Evolutionary conservation across 2,329 filamentous ascomycete genomes (phyloP).

Genomic region (Aspergillus transmontanensis): DNA sequence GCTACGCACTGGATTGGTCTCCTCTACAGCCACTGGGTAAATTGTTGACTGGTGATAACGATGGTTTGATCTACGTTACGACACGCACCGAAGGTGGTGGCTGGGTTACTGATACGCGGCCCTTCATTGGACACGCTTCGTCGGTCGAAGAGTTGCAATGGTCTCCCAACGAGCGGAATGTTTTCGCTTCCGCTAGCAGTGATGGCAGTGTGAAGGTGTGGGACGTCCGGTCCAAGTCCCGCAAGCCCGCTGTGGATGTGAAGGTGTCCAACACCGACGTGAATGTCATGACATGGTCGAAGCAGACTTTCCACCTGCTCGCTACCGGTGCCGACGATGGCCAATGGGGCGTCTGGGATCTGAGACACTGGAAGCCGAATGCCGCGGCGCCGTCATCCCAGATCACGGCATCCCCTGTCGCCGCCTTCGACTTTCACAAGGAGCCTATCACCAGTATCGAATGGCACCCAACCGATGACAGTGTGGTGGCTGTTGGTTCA

Average conservation of each 20-base stretch:
- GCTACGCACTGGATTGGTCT: conserved; percentile 97
- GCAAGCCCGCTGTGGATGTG: conserved; percentile 83
- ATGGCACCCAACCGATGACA: conserved; percentile 97
- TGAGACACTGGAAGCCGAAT: conserved; percentile 86
- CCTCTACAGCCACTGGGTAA: conserved; percentile 77
- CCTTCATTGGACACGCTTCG: conserved; percentile 80
- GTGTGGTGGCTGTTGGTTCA: conserved; percentile 87
- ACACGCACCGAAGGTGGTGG: conserved; percentile 84
- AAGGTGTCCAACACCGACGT: conserved; percentile 83
- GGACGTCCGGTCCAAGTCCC: conserved; percentile 89
- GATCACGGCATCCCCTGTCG: conserved; percentile 74
- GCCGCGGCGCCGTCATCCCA: conserved; percentile 50
- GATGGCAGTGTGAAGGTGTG: conserved; percentile 96
- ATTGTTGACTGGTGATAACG: conserved; percentile 87
- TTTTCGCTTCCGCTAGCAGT: conserved; percentile 90
- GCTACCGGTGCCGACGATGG: conserved; percentile 93
- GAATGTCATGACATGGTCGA: conserved; percentile 96
- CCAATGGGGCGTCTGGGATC: conserved; percentile 93
- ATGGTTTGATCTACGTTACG: conserved; percentile 86
- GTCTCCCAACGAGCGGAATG: conserved; percentile 89
- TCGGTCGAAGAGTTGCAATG: conserved; percentile 96
- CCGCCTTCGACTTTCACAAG: conserved; percentile 91
- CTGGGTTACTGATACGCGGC: conserved; percentile 81
- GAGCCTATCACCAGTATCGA: conserved; percentile 95
- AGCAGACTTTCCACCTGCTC: conserved; percentile 82